These are phyloP conservation scores for Ophiocordyceps unilateralis DNA, from an alignment of 2,329 filamentous ascomycete species.

Conservation along the genomic window DNA sequence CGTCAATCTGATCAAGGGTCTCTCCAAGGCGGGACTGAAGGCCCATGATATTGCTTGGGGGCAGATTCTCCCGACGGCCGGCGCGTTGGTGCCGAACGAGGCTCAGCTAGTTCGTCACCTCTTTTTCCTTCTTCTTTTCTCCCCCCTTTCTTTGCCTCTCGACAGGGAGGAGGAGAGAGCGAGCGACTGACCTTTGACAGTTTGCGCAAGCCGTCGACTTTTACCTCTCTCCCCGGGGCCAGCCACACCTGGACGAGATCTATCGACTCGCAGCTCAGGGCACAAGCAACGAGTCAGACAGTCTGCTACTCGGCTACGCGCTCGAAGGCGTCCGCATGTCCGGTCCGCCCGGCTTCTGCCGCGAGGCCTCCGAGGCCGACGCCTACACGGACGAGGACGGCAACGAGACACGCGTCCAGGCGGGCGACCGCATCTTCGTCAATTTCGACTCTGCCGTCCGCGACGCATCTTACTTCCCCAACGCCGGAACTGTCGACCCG, in stretches of 20 bases:
- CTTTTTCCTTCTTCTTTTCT: background rate
- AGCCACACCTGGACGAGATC: slow-evolving; percentile 40
- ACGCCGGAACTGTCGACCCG: slow-evolving; percentile 43
- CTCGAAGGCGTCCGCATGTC: slow-evolving; percentile 56
- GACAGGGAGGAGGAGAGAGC: too few species aligned
- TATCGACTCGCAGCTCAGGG: slow-evolving; percentile 39
- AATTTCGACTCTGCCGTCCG: slow-evolving; percentile 39
- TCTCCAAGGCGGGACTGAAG: slow-evolving; percentile 45
- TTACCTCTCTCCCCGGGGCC: slow-evolving; percentile 43
- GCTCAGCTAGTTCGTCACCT: slow-evolving; percentile 39
- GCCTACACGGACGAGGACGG: slow-evolving; percentile 34
- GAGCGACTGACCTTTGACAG: too few species aligned
- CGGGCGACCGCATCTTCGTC: slow-evolving; percentile 45
- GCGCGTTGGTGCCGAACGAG: slow-evolving; percentile 53
- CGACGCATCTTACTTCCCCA: slow-evolving; percentile 41
- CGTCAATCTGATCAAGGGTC: slow-evolving; percentile 42
- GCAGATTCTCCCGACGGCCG: slow-evolving; percentile 50
- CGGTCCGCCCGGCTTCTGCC: slow-evolving; percentile 43
- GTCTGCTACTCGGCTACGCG: slow-evolving; percentile 48
- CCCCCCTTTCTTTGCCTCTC: too few species aligned
- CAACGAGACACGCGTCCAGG: slow-evolving; percentile 28
- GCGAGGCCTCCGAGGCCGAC: slow-evolving; percentile 29
- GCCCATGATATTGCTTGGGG: slow-evolving; percentile 52
- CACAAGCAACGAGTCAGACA: slow-evolving; percentile 38
- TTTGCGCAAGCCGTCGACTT: slow-evolving; percentile 60